Evolutionary conservation across 768 basidiomycete genomes (phyloP), one percentile per base, ranked within the genome.

Genomic region (Lentinula sp.): DNA sequence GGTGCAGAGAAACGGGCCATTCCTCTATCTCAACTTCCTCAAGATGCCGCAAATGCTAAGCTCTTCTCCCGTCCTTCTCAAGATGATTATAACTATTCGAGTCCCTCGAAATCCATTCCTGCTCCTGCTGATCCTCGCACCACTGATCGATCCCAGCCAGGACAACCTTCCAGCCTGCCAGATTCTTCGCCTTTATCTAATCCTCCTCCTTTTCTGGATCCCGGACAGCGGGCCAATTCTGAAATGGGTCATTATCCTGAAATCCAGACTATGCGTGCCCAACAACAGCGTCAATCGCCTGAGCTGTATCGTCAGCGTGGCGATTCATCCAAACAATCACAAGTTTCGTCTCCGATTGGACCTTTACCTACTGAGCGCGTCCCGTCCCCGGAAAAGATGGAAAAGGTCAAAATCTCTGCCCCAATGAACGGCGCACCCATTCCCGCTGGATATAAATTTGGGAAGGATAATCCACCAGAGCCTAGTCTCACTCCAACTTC

Each of bases 401-500:
- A 89, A 60, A 90, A 88, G 70, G 85, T 87, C 53, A 94, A 95
- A 74, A 97, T 98, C 54, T 95, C 93, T 16, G 91, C 85, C 1
- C 95, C 95, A 37, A 79, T 94, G 70, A 87, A 87, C 61, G 93
- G 92, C 7, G 84, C 85, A 13, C 91, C 88, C 46, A 90, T 96
- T 41, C 94, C 94, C 4, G 82, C 85, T 37, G 93, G 93, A 0
- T 93, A 88, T 80, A 95, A 95, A 74, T 98, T 95, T 69, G 93
- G 82, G 51, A 94, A 93, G 73, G 91, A 89, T 56, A 63, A 71
- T 13, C 41, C 55, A 10, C 15, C 55, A n/a, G 79, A 81, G 43
- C 66, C 76, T 41, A 69, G 76, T 50, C 61, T 71, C 20, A 66
- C 70, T 42, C 67, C 72, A 52, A 85, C 70, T 62, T 20, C 37